Conservation (phyloP, 106 monocot species). For the Iris macrosiphon region DNA sequence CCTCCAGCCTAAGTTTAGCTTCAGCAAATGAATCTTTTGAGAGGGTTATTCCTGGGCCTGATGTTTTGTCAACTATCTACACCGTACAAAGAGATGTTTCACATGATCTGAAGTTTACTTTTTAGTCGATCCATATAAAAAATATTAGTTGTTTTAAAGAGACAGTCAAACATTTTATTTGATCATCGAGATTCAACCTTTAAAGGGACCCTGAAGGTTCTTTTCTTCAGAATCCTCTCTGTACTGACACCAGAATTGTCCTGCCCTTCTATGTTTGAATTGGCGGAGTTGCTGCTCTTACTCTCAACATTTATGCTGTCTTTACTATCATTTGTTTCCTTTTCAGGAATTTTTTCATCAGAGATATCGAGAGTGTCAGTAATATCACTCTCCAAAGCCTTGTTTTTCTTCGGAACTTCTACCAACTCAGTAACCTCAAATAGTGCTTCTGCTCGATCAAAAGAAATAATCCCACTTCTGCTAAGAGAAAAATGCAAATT, state of each 20-base stretch:
- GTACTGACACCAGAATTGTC: constrained; percentile 24
- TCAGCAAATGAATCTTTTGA: constrained; percentile 67
- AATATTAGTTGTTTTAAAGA: background rate
- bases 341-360: constrained; percentile 19
- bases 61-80: constrained; percentile 71
- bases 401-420: constrained; percentile 86
- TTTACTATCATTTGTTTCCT: constrained; percentile 25
- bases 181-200: constrained; percentile 45
- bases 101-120: too few species aligned
- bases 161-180: background rate
- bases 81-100: constrained; percentile 1
- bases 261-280: constrained; percentile 24
- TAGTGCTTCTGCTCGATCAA: constrained; percentile 94
- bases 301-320: constrained; percentile 32
- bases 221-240: constrained; percentile 87
- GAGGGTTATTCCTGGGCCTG: constrained; percentile 54
- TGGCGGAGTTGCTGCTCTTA: constrained; percentile 27
- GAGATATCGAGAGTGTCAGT: constrained; percentile 22
- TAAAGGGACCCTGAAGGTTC: constrained; percentile 82
- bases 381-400: constrained; percentile 41
- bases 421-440: constrained; percentile 95
- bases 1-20: constrained; percentile 76
- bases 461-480: constrained; percentile 72
- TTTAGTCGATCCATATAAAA: too few species aligned
- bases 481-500: constrained; percentile 87